Conservation (phyloP, 108 stramenopile species). For the Nitzschia sp. region DNA sequence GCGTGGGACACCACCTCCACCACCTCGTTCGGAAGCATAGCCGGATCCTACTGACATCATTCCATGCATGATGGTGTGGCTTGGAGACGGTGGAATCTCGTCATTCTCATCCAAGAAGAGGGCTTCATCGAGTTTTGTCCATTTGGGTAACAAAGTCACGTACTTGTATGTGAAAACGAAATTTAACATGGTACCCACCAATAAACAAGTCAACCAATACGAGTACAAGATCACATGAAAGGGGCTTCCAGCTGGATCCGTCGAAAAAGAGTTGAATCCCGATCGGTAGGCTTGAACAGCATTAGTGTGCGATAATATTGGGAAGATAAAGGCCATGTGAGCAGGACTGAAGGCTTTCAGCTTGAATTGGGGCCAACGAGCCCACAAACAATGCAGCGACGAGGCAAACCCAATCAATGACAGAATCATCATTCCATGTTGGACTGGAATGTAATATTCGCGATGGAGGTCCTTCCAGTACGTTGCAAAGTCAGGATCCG, state of each 20-base stretch:
- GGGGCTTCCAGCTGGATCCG: constrained; percentile 27
- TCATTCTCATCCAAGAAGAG: constrained; percentile 30
- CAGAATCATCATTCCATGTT: constrained; percentile 50
- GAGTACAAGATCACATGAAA: constrained; percentile 26
- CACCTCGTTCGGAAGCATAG: background rate
- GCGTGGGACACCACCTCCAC: constrained; percentile 2
- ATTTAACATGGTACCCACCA: constrained; percentile 43
- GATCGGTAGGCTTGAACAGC: constrained; percentile 64
- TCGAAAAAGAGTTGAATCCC: constrained; percentile 50
- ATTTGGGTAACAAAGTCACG: constrained; percentile 42
- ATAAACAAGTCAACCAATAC: constrained; percentile 52
- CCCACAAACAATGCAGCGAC: constrained; percentile 49
- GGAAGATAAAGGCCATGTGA: constrained; percentile 68
- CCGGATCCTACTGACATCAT: constrained; percentile 14
- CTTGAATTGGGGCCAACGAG: constrained; percentile 44
- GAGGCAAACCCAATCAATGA: constrained; percentile 53
- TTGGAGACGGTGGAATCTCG: constrained; percentile 53
- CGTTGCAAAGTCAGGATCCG: background rate
- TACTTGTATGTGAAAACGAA: constrained; percentile 49
- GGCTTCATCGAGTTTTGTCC: constrained; percentile 35
- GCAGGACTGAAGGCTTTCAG: constrained; percentile 60
- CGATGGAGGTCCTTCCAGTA: constrained; percentile 38
- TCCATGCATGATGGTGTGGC: constrained; percentile 44
- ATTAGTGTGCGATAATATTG: constrained; percentile 61
- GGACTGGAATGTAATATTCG: constrained; percentile 50